phyloP scores from a whole-genome alignment of 805 yeast species.

The Starmerella vitae region DNA sequence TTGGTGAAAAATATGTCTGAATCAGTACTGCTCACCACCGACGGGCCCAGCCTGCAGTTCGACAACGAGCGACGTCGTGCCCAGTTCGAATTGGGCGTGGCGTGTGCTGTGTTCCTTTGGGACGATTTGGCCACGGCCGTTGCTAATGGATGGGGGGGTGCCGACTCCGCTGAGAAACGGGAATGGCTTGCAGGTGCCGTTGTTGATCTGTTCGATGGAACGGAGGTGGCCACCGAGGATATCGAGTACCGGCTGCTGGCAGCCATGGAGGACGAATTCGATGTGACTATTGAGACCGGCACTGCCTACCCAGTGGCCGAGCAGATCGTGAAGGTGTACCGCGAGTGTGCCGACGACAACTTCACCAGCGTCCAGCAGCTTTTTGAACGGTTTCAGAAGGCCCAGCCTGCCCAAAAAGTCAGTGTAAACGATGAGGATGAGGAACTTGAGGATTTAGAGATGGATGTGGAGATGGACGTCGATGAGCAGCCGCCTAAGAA shows the following conservation, averaged over 20 bases:
- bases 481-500: conserved; percentile 31
- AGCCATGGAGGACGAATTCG: conserved; percentile 94
- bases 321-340: conserved; percentile 50
- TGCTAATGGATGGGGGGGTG: conserved; percentile 90
- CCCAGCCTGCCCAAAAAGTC: conserved; percentile 35
- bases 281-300: conserved; percentile 75
- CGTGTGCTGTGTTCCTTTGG: conserved; percentile 87
- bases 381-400: conserved; percentile 39
- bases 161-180: conserved; percentile 76
- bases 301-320: conserved; percentile 65
- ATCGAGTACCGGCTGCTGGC: conserved; percentile 75
- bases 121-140: conserved; percentile 80
- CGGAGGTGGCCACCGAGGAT: conserved; percentile 57
- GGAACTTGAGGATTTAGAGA: conserved; percentile 36
- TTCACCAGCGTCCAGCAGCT: conserved; percentile 44
- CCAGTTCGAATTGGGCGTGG: conserved; percentile 81
- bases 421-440: conserved; percentile 43
- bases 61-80: conserved; percentile 55
- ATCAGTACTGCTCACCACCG: conserved; percentile 11
- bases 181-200: conserved; percentile 87
- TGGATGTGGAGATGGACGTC: conserved; percentile 33
- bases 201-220: conserved; percentile 56
- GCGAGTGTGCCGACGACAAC: conserved; percentile 42
- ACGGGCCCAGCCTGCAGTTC: conserved; percentile 18
- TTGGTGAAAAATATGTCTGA: conserved; percentile 8